These are phyloP conservation scores for Nemania bipapillata DNA, from an alignment of 2,329 filamentous ascomycete genomes.

Conservation along the genomic window DNA sequence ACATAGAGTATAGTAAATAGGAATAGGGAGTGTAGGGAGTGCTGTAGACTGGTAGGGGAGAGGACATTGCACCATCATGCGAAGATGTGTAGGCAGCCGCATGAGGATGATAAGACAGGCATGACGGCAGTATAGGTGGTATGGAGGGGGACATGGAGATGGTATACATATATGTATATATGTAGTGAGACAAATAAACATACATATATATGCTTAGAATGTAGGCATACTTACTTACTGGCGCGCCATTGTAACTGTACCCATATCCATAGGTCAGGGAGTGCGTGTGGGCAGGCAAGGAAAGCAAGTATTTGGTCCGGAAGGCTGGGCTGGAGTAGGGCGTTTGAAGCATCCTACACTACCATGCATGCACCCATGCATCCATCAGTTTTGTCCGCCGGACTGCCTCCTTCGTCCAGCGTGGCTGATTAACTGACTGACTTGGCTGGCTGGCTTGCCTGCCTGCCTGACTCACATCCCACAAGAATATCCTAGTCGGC, in stretches of 20 bases:
- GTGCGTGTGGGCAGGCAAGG: background rate
- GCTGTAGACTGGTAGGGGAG: background rate
- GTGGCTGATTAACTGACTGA: background rate
- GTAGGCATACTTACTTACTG: too few species aligned
- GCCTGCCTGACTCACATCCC: background rate
- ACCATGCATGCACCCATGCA: too few species aligned
- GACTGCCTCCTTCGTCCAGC: background rate
- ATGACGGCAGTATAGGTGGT: constrained; percentile 12
- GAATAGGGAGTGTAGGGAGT: background rate
- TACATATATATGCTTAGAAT: too few species aligned
- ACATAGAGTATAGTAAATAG: background rate
- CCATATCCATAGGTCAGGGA: too few species aligned
- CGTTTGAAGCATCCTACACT: background rate
- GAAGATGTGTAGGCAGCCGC: constrained; percentile 17
- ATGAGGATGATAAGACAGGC: constrained; percentile 21
- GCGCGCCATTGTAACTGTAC: background rate
- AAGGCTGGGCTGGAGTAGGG: background rate
- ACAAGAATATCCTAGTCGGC: background rate
- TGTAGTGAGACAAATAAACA: background rate
- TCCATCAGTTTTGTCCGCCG: background rate
- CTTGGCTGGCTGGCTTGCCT: background rate
- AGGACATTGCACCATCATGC: constrained; percentile 2
- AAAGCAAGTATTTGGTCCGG: background rate
- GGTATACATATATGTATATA: background rate
- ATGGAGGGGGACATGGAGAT: background rate